These are phyloP conservation scores for Aspergillus funiculosus DNA, from an alignment of 495 filamentous ascomycete genomes.

Conservation along the genomic window DNA sequence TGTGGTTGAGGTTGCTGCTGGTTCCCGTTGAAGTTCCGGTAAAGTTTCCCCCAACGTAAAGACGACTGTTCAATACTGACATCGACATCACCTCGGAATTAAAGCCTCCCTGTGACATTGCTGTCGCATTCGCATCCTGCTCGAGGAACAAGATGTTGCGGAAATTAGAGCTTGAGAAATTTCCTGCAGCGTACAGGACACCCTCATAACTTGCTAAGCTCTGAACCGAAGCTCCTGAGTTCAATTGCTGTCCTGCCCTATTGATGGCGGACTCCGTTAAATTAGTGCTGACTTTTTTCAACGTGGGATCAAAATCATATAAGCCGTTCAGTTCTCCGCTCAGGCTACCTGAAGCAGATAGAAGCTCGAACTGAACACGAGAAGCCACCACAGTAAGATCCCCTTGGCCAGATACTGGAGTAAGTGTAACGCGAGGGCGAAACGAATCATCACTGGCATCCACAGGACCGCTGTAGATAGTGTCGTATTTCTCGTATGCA, in stretches of 20 bases:
- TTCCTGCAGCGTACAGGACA: constrained; percentile 72
- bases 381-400: constrained; percentile 80
- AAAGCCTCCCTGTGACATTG: constrained; percentile 65
- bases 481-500: constrained; percentile 88
- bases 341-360: constrained; percentile 45
- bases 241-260: constrained; percentile 62
- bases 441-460: constrained; percentile 71
- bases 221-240: constrained; percentile 57
- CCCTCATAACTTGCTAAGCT: constrained; percentile 54
- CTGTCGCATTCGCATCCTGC: constrained; percentile 50
- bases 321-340: constrained; percentile 74
- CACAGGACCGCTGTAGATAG: constrained; percentile 76
- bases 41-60: constrained; percentile 88
- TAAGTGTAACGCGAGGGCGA: constrained; percentile 73
- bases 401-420: constrained; percentile 59
- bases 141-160: constrained; percentile 72
- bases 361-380: constrained; percentile 68
- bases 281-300: constrained; percentile 49
- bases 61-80: constrained; percentile 51
- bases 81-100: constrained; percentile 74
- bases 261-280: constrained; percentile 69
- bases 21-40: constrained; percentile 61
- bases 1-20: constrained; percentile 56
- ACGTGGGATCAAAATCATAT: constrained; percentile 77
- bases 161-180: constrained; percentile 63